A percentile compares a stretch with the other conserved stretches of the same genome.
Evolutionary conservation across 192 early-diverging fungal species (phyloP).

Genomic region (Umbelopsis sp.): DNA sequence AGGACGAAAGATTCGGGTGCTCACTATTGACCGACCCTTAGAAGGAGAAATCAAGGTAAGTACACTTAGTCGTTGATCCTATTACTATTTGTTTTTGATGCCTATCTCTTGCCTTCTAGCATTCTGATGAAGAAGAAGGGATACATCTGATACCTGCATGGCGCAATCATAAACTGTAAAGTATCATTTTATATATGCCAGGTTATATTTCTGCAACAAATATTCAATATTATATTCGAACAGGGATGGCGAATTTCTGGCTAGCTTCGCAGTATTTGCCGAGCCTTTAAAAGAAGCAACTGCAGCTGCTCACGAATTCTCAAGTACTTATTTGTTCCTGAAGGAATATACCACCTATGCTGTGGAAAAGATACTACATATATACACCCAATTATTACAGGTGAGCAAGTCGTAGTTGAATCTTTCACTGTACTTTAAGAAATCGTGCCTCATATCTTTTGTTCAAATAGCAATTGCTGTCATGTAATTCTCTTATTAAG

Average conservation of each 20-base stretch:
- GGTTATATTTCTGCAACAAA: background rate
- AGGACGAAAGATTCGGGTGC: conserved; percentile 44
- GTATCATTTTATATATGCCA: background rate
- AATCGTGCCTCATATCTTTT: background rate
- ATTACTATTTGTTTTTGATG: background rate
- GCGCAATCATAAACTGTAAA: conserved; percentile 12
- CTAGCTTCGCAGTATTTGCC: conserved; percentile 43
- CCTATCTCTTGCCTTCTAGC: background rate
- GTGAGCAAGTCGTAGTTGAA: conserved; percentile 21
- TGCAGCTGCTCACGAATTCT: conserved; percentile 50
- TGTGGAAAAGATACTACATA: conserved; percentile 53
- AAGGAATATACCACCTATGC: conserved; percentile 52
- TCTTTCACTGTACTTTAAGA: background rate
- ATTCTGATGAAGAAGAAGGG: conserved; percentile 13
- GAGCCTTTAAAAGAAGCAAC: conserved; percentile 43
- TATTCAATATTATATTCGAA: background rate
- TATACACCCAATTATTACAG: conserved; percentile 48
- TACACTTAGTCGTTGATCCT: background rate
- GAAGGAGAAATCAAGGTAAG: conserved; percentile 43
- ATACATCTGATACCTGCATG: background rate
- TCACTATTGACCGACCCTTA: conserved; percentile 49
- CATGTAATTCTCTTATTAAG: conserved; percentile 1
- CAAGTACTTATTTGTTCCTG: conserved; percentile 55
- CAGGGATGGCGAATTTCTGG: conserved; percentile 51
- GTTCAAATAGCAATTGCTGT: background rate